A percentile compares a stretch with the other conserved stretches of the same genome.
These are phyloP conservation scores for Ascoidea tarda DNA, from an alignment of 805 yeast species.

Conservation along the genomic window DNA sequence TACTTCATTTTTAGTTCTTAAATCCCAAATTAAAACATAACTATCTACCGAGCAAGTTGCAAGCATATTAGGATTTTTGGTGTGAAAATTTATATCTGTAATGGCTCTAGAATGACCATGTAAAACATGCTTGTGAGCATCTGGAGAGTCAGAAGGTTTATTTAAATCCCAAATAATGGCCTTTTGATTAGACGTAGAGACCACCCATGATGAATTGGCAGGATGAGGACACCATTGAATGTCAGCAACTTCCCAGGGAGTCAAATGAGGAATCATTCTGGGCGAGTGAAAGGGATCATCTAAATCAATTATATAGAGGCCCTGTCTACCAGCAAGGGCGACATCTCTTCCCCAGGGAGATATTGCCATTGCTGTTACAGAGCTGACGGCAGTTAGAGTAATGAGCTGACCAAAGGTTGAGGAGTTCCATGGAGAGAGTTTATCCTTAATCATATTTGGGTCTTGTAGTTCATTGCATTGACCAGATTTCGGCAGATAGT, in stretches of 20 bases:
- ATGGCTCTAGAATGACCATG: conserved; percentile 91
- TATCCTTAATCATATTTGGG: neutral
- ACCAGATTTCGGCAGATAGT: no score
- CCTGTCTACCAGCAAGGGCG: conserved; percentile 71
- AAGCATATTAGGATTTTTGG: conserved; percentile 67
- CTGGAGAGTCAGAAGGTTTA: conserved; percentile 37
- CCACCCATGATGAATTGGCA: conserved; percentile 78
- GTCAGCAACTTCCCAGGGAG: conserved; percentile 98
- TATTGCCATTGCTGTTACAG: conserved; percentile 81
- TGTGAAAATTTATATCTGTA: conserved; percentile 90
- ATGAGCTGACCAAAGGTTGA: conserved; percentile 70
- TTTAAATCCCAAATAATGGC: conserved; percentile 90
- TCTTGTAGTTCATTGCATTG: no score
- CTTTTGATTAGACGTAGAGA: conserved; percentile 89
- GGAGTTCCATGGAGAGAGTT: conserved; percentile 23
- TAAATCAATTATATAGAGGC: conserved; percentile 78
- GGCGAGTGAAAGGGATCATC: conserved; percentile 96
- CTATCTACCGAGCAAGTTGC: conserved; percentile 95
- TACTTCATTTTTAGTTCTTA: conserved; percentile 51
- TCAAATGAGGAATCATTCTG: conserved; percentile 80
- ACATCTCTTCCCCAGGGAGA: conserved; percentile 89
- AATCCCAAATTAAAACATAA: conserved; percentile 80
- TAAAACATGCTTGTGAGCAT: conserved; percentile 74
- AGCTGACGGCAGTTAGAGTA: conserved; percentile 78
- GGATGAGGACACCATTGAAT: conserved; percentile 97